These are phyloP conservation scores for Hypomyces perniciosus DNA, from an alignment of 2,329 filamentous ascomycete genomes.

Conservation along the genomic window DNA sequence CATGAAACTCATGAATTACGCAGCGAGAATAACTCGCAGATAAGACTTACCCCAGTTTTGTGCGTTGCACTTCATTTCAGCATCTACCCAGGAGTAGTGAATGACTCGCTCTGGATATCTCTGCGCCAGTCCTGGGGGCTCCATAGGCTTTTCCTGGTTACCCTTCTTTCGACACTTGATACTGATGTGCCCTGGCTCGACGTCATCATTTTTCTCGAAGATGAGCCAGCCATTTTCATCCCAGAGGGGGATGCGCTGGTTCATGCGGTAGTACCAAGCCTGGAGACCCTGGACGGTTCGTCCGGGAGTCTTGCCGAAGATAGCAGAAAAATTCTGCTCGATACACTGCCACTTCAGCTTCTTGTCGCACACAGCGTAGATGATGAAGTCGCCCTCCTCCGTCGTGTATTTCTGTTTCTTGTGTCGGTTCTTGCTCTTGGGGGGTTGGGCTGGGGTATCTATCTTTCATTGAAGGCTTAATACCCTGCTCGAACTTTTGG, in stretches of 20 bases:
- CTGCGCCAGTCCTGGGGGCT: no score
- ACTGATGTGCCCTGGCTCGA: no score
- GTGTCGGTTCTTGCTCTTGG: conserved; percentile 32
- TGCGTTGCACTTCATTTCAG: conserved; percentile 31
- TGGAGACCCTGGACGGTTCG: conserved; percentile 36
- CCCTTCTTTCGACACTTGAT: no score
- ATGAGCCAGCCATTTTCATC: neutral
- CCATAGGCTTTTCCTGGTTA: no score
- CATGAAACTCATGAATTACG: neutral
- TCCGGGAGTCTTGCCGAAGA: conserved; percentile 32
- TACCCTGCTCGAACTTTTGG: conserved; percentile 33
- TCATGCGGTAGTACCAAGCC: conserved; percentile 40
- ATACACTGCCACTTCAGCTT: conserved; percentile 38
- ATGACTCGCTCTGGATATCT: no score
- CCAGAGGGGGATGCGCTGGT: conserved; percentile 35
- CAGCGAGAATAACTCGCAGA: neutral
- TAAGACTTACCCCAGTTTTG: conserved; percentile 35
- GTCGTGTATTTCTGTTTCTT: conserved; percentile 40
- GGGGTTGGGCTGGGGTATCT: conserved; percentile 31
- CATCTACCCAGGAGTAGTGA: no score
- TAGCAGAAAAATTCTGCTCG: conserved; percentile 32
- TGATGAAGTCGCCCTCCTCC: conserved; percentile 40
- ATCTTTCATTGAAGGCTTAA: conserved; percentile 24
- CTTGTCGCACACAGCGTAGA: conserved; percentile 38
- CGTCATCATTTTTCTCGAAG: conserved; percentile 2